Evolutionary conservation across 2,329 filamentous ascomycete species (phyloP).

Genomic region (Alternaria gansuensis): DNA sequence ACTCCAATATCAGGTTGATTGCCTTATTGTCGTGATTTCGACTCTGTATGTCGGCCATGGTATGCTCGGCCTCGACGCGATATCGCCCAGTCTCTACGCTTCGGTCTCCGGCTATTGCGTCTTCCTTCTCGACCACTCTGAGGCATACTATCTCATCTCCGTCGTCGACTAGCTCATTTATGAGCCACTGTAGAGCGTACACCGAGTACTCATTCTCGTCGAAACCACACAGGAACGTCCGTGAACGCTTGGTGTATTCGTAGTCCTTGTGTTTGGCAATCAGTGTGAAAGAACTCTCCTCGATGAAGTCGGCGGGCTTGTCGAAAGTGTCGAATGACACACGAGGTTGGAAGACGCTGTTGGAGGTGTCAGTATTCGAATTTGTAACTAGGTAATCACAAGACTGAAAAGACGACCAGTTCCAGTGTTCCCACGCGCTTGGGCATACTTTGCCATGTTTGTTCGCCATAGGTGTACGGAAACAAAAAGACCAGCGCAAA

Average conservation of each 20-base stretch:
- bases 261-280: constrained; percentile 89
- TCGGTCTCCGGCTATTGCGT: constrained; percentile 70
- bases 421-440: constrained; percentile 26
- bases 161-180: constrained; percentile 91
- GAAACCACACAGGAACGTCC: constrained; percentile 89
- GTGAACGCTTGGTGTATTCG: constrained; percentile 78
- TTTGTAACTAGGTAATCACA: constrained; percentile 20
- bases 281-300: constrained; percentile 73
- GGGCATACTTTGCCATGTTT: constrained; percentile 42
- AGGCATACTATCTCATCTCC: constrained; percentile 93
- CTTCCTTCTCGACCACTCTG: constrained; percentile 84
- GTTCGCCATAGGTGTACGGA: constrained; percentile 13
- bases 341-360: constrained; percentile 70
- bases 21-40: constrained; percentile 86
- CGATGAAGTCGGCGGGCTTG: constrained; percentile 69
- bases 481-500: constrained; percentile 11
- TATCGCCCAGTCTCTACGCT: constrained; percentile 74
- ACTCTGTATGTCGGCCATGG: constrained; percentile 78
- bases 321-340: constrained; percentile 81
- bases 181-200: constrained; percentile 89
- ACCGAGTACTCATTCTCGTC: constrained; percentile 93
- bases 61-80: constrained; percentile 74
- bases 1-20: constrained; percentile 85
- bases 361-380: constrained; percentile 26
- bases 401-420: constrained; percentile 31